Evolutionary conservation across 1,284 basidiomycete genomes (phyloP).

Genomic region (Cutaneotrichosporon sp.): DNA sequence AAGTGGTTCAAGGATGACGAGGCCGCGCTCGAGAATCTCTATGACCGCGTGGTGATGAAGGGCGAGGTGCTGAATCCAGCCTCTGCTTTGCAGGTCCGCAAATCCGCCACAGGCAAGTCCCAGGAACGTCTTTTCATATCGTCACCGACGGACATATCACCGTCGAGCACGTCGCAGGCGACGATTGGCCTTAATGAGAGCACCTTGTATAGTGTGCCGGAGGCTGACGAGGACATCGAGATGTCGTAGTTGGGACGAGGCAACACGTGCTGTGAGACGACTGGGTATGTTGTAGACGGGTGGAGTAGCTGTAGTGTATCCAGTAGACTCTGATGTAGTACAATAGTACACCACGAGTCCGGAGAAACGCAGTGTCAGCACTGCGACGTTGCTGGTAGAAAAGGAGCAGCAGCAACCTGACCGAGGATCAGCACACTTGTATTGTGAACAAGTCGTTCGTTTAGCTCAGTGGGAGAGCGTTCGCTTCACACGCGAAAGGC

Average conservation of each 20-base stretch:
- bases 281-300: not conserved
- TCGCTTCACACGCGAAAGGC: slow-evolving; percentile 3
- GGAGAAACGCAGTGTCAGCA: not conserved
- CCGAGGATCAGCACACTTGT: not conserved
- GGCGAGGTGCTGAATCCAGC: slow-evolving; percentile 9
- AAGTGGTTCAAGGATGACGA: slow-evolving; percentile 17
- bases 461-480: slow-evolving; percentile 3
- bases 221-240: not conserved
- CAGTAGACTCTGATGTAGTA: too few species aligned
- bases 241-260: not conserved
- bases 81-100: not conserved
- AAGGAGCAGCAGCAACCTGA: not conserved
- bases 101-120: too few species aligned
- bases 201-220: not conserved
- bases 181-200: not conserved
- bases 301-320: too few species aligned
- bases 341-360: not conserved
- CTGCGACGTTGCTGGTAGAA: too few species aligned
- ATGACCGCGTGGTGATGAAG: slow-evolving; percentile 18
- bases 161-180: too few species aligned
- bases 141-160: too few species aligned
- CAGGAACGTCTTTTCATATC: too few species aligned
- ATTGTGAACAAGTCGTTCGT: not conserved
- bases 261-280: not conserved
- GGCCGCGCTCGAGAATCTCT: slow-evolving; percentile 14